Conservation (phyloP, 1,139 yeast species). For the Hansenula lynferdii region DNA sequence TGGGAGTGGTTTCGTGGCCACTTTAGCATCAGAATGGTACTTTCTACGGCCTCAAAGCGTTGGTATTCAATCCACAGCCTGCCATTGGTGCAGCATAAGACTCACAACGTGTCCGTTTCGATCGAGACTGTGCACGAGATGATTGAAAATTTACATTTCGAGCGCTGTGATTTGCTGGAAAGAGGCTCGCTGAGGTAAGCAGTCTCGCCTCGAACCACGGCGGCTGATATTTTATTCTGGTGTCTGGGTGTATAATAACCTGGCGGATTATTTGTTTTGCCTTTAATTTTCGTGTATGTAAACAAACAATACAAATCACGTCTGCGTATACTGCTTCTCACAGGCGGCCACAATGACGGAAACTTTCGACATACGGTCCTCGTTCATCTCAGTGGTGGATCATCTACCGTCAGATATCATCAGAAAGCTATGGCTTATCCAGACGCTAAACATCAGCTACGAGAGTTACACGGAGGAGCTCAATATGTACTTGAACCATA, state of each 20-base stretch:
- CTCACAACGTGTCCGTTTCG: not conserved
- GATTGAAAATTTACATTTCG: conserved; percentile 5
- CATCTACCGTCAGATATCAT: conserved; percentile 46
- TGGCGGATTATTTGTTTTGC: no score
- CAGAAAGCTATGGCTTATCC: conserved; percentile 42
- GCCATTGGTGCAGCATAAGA: conserved; percentile 6
- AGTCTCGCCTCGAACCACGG: not conserved
- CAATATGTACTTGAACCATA: conserved; percentile 6
- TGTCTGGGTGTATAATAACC: no score
- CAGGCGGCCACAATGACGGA: conserved; percentile 7
- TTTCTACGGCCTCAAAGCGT: no score
- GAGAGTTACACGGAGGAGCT: conserved; percentile 15
- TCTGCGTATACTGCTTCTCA: no score
- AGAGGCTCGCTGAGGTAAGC: not conserved
- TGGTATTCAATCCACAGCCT: not conserved
- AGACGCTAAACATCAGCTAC: conserved; percentile 31
- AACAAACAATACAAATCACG: no score
- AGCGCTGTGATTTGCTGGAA: conserved; percentile 9
- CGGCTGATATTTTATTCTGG: no score
- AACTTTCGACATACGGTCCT: conserved; percentile 21
- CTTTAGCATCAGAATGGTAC: no score
- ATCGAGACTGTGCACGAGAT: no score
- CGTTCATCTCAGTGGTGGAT: conserved; percentile 31
- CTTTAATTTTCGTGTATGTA: no score
- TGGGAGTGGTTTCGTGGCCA: no score